Evolutionary conservation across 164 flowering plant species (phyloP), one percentile per base, ranked within the genome.

Genomic region (Taxillus chinensis): DNA sequence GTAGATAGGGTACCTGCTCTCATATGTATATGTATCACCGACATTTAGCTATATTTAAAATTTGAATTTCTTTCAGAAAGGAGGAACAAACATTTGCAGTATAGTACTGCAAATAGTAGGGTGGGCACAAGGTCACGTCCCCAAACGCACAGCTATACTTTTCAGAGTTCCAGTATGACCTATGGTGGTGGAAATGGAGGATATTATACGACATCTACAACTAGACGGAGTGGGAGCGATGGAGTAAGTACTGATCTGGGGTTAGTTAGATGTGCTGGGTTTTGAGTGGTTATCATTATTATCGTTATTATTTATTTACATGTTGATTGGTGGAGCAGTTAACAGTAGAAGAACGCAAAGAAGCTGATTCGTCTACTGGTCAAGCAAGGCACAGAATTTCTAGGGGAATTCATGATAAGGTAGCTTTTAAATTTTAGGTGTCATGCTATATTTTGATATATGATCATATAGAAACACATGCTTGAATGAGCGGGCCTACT

Each of bases 121-220:
- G 41, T 45, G 4, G 65, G 40, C 4, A 9, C 9, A 27, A 68
- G 52, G 60, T 15, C 51, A 3, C 80, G 73, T 38, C 77, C 79
- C 5, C 77, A 68, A 71, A 0, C 72, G 49, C 74, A 39, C 38
- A 61, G 73, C 50, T 75, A 69, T 66, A 64, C 71, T 40, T 84
- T 78, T 64, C 96, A 85, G 68, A 93, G 96, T 72, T 87, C 95
- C 27, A 59, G 76, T 57, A 88, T 93, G 27, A 75, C 84, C 42
- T 91, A 87, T 82, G 95, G 97, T 61, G 97, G 99, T 74, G 61
- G 76, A 1, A 78, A 85, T 81, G 99, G 99, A 46, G 79, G 95
- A 16, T 91, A 89, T 68, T 82, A 89, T 63, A 84, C 96, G 57
- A 77, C 88, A 3, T 91, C 99, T 27, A 82, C 67, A 40, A 77